Base-by-base conservation (phyloP, 768 basidiomycete genomes). In the Suillus sp. region DNA sequence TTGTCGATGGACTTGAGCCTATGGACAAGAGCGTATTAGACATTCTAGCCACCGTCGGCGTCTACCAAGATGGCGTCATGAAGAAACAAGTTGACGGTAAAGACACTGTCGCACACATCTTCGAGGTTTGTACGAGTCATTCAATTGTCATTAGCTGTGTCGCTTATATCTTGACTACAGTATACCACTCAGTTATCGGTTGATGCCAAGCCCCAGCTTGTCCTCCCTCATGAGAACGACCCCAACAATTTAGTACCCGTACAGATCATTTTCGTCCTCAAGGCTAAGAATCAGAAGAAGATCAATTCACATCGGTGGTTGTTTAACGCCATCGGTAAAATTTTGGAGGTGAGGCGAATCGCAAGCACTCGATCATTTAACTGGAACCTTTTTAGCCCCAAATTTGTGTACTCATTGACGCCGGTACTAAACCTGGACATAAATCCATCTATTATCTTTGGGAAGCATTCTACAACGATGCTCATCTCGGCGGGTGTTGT, bases 171-270 rank as follows among this genome's bases (percentile, higher is more conserved):
- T 53, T 54, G 50, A 32, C 58, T 61, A 27, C 67, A 97, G 93
- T 99, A 98, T 76, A 99, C 96, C 1, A 98, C 96, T 0, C 95
- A 97, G 74, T 83, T 99, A 25, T 96, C 95, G 0, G 89, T 99
- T 67, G 96, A 96, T 68, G 79, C 94, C 2, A 89, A 90, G 2
- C 96, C 96, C 0, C 91, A 93, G 70, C 84, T 98, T 42, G 91
- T 98, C 55, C 87, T 95, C 30, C 96, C 97, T 43, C 91, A 93
- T 70, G 84, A 87, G 14, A 91, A 93, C 40, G 94, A 97, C 70
- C 86, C 92, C 20, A 93, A 95, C 78, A 97, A 97, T 74, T 77
- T 98, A 37, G 92, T 96, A 3, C 93, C 95, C 0, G 94, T 97
- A 4, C 92, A 94, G 71, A 89, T 97, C 68, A 95, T 96, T 63